Evolutionary conservation across 257 asterid genomes (phyloP).

Genomic region (Fraxinus excelsior): DNA sequence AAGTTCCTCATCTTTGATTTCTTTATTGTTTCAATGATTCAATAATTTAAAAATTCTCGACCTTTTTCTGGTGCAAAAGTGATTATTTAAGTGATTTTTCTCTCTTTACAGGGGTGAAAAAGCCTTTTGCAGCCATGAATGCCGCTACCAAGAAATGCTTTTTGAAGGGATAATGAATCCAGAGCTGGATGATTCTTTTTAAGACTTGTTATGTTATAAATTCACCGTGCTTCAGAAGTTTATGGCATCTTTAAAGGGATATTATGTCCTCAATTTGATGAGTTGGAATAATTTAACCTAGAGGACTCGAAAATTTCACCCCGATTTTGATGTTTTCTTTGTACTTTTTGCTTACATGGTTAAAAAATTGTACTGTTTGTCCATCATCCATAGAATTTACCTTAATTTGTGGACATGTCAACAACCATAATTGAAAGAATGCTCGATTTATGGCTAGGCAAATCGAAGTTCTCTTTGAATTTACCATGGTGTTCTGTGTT

Average conservation of each 20-base stretch:
- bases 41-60: neutral
- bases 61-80: neutral
- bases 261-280: conserved; percentile 22
- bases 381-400: no score
- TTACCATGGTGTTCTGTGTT: no score
- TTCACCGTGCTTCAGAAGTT: conserved; percentile 32
- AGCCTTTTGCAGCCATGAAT: conserved; percentile 77
- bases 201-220: conserved; percentile 5
- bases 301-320: neutral
- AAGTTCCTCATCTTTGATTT: neutral
- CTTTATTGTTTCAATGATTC: neutral
- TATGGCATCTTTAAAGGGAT: conserved; percentile 34
- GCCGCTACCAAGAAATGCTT: conserved; percentile 67
- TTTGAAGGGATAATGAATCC: conserved; percentile 42
- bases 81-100: neutral
- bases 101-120: conserved; percentile 59
- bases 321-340: conserved; percentile 12
- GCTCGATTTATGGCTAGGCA: neutral
- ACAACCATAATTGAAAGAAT: no score
- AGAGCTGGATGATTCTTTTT: conserved; percentile 28
- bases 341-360: neutral
- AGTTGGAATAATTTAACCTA: conserved; percentile 17
- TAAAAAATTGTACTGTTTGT: no score
- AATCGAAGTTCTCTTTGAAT: neutral
- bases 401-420: no score